A percentile compares a stretch with the other conserved stretches of the same genome.
Evolutionary conservation across 2,329 filamentous ascomycete species (phyloP).

Genomic region (Talaromyces piceae): DNA sequence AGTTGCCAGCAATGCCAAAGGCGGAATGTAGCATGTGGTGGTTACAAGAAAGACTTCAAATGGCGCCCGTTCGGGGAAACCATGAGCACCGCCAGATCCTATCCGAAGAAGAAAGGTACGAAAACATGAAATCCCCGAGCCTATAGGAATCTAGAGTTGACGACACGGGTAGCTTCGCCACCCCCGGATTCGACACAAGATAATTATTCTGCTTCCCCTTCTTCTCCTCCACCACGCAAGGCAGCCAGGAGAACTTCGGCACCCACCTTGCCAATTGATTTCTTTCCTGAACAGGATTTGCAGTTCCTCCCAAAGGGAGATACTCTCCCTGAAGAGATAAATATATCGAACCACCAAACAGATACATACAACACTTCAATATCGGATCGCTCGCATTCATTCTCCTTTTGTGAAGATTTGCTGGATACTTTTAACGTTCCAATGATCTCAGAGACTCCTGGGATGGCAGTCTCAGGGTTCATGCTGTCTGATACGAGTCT

Average conservation of each 20-base stretch:
- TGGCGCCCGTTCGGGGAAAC: conserved; percentile 64
- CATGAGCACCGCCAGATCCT: conserved; percentile 36
- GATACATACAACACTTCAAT: conserved; percentile 1
- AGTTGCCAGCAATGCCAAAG: conserved; percentile 59
- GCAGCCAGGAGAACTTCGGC: conserved; percentile 6
- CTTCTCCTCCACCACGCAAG: conserved; percentile 8
- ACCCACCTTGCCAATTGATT: not conserved
- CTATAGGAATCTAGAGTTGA: not conserved
- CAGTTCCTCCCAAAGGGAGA: conserved; percentile 4
- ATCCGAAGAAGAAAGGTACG: conserved; percentile 39
- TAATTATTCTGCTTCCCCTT: not conserved
- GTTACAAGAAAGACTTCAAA: conserved; percentile 70
- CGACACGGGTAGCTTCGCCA: conserved; percentile 3
- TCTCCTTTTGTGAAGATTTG: conserved; percentile 3
- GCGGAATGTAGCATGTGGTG: conserved; percentile 59
- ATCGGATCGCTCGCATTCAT: not conserved
- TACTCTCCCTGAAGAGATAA: conserved; percentile 7
- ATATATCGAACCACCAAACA: not conserved
- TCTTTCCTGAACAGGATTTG: not conserved
- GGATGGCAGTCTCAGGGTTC: conserved; percentile 2
- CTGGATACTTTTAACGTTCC: conserved; percentile 4
- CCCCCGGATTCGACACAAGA: conserved; percentile 2
- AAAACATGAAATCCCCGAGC: conserved; percentile 19
- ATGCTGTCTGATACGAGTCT: conserved; percentile 11
- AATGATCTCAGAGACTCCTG: not conserved